Evolutionary conservation across 805 yeast species (phyloP), one percentile per base, ranked within the genome.

Genomic region (Candida insectorum): DNA sequence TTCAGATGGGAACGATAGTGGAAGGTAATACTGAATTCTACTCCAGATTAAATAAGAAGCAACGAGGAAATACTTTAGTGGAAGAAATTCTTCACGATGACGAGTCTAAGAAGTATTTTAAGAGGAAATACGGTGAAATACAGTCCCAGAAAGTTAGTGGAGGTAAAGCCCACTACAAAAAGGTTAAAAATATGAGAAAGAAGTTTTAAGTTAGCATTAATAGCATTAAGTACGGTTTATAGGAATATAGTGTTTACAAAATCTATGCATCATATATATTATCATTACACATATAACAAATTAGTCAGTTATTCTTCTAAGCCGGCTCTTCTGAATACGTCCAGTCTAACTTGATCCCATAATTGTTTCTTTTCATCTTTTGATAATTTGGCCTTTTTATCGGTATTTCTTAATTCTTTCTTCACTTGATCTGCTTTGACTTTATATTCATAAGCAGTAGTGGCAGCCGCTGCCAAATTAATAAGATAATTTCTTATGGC

Each of bases 1-100:
- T 93, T 56, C 93, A 91, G 38, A 75, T 85, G 47, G 98, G 98
- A 11, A 88, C 96, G 0, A 75, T 93, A 23, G 60, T 89, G 16
- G 93, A 84, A 47, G 91, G 88, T 26, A 78, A 81, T 43, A 71
- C 85, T 2, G 97, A 91, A 54, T 86, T 71, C 57, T 85, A 70
- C 62, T 63, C 77, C 4, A 69, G 94, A 41, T 47, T 91, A 43
- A 71, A 77, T 34, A 76, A 77, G 44, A 83, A 75, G 49, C 79
- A 84, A 47, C 76, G 95, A 46, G 87, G 88, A 39, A 69, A 69
- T 38, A 84, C 91, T 1, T 70, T 93, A 46, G 80, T 89, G 24
- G 93, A 85, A 39, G 94, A 89, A 55, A 69, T 93, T 26, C 65
- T 93, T 64, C 74, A 81, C 35, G 95, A 87, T 52, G 72, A 69